These are phyloP conservation scores for Fusarium circinatum DNA, from an alignment of 2,329 filamentous ascomycete species.

Conservation along the genomic window DNA sequence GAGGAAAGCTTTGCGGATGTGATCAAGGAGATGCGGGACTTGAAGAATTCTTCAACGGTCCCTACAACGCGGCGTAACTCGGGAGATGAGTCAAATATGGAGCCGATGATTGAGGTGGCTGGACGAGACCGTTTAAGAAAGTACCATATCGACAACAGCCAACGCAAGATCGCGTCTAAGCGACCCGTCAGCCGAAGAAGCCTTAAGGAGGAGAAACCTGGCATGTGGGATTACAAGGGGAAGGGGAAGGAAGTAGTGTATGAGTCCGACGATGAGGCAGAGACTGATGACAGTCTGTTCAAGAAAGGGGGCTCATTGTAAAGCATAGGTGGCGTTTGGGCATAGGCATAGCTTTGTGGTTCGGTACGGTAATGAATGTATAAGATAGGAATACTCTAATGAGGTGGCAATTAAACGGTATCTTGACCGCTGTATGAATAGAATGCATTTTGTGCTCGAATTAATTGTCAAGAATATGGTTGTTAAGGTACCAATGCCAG, in stretches of 20 bases:
- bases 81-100: slow-evolving; percentile 51
- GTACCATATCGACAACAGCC: slow-evolving; percentile 38
- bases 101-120: slow-evolving; percentile 49
- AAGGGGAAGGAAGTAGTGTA: slow-evolving; percentile 61
- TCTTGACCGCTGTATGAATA: slow-evolving; percentile 28
- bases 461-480: not conserved
- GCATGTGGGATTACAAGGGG: slow-evolving; percentile 51
- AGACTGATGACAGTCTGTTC: slow-evolving; percentile 44
- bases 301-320: slow-evolving; percentile 57
- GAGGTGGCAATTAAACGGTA: slow-evolving; percentile 28
- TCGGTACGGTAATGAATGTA: slow-evolving; percentile 30
- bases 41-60: slow-evolving; percentile 60
- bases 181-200: slow-evolving; percentile 55
- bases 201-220: slow-evolving; percentile 53
- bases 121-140: slow-evolving; percentile 45
- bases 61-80: slow-evolving; percentile 63
- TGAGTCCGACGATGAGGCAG: slow-evolving; percentile 51
- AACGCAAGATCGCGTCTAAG: slow-evolving; percentile 45
- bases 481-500: not conserved
- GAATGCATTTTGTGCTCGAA: not conserved
- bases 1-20: slow-evolving; percentile 92
- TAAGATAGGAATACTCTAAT: slow-evolving; percentile 35
- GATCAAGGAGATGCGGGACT: slow-evolving; percentile 79
- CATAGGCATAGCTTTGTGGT: slow-evolving; percentile 10
- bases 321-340: slow-evolving; percentile 27